A percentile compares a stretch with the other conserved stretches of the same genome.
phyloP scores from a whole-genome alignment of 2,329 filamentous ascomycete genomes.

The Diaporthe citriasiana region DNA sequence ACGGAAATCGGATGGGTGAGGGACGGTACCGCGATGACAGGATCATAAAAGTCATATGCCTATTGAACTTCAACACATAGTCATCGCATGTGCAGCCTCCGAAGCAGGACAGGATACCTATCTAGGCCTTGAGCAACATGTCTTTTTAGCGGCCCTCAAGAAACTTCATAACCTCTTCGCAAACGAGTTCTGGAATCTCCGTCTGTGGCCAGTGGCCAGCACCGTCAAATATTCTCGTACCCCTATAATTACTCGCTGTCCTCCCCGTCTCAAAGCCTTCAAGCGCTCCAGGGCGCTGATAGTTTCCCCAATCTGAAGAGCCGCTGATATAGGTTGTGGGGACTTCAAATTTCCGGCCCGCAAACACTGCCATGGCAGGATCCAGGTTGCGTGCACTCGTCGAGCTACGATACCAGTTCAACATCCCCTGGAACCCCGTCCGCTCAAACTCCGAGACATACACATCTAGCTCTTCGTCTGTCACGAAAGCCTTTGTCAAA shows the following conservation, averaged over 20 bases:
- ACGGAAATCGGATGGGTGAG: background rate
- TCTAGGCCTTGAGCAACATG: background rate
- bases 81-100: background rate
- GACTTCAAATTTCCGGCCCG: constrained; percentile 72
- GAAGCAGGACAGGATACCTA: background rate
- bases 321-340: constrained; percentile 75
- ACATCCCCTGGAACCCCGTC: constrained; percentile 74
- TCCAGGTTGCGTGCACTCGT: constrained; percentile 61
- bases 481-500: constrained; percentile 66
- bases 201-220: constrained; percentile 78
- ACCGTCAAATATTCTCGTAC: constrained; percentile 66
- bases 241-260: constrained; percentile 67
- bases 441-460: constrained; percentile 73
- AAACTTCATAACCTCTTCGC: constrained; percentile 29
- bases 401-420: constrained; percentile 77
- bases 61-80: background rate
- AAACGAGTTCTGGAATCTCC: constrained; percentile 2
- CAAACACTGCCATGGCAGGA: constrained; percentile 69
- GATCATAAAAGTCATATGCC: background rate
- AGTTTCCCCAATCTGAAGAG: constrained; percentile 75
- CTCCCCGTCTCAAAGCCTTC: constrained; percentile 65
- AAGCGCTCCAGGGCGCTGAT: constrained; percentile 75
- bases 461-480: constrained; percentile 68
- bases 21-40: background rate
- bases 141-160: background rate